A percentile compares a stretch with the other conserved stretches of the same genome.
Evolutionary conservation across 805 yeast species (phyloP).

Genomic region (Candida methanosorbosa): DNA sequence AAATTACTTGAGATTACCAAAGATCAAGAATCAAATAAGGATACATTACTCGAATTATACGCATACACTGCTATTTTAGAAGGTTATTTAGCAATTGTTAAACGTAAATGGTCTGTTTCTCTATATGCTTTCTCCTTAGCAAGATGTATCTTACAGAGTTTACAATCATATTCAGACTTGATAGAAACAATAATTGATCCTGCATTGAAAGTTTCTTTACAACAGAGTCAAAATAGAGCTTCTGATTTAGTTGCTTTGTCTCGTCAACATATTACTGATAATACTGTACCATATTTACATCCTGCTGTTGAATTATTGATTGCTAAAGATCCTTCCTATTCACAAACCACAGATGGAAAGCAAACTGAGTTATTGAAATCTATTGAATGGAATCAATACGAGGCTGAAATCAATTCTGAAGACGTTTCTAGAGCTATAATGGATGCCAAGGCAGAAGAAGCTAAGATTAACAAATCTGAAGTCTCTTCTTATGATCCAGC

Average conservation of each 20-base stretch:
- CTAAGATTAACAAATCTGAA: slow-evolving; percentile 24
- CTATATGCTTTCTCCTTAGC: slow-evolving; percentile 48
- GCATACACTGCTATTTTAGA: slow-evolving; percentile 26
- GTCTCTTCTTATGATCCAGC: slow-evolving; percentile 46
- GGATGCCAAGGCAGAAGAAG: slow-evolving; percentile 26
- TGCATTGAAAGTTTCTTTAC: slow-evolving; percentile 33
- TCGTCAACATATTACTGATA: slow-evolving; percentile 31
- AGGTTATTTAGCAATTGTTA: slow-evolving; percentile 37
- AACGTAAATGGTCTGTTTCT: slow-evolving; percentile 48
- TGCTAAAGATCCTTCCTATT: slow-evolving; percentile 21
- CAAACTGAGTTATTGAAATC: slow-evolving; percentile 18
- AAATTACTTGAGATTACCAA: slow-evolving; percentile 26
- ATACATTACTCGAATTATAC: slow-evolving; percentile 22
- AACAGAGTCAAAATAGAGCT: slow-evolving; percentile 22
- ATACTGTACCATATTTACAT: slow-evolving; percentile 22
- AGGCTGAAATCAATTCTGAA: slow-evolving; percentile 59
- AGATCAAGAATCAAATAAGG: slow-evolving; percentile 28
- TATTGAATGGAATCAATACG: slow-evolving; percentile 42
- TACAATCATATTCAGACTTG: slow-evolving; percentile 44
- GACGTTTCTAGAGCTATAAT: slow-evolving; percentile 58
- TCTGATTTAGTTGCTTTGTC: slow-evolving; percentile 44
- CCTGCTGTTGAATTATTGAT: slow-evolving; percentile 29
- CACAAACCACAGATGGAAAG: slow-evolving; percentile 8
- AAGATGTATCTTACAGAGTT: slow-evolving; percentile 49
- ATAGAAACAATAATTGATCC: slow-evolving; percentile 58